These are phyloP conservation scores for Cicer judaicum DNA, from an alignment of 306 rosid genomes.

Conservation along the genomic window DNA sequence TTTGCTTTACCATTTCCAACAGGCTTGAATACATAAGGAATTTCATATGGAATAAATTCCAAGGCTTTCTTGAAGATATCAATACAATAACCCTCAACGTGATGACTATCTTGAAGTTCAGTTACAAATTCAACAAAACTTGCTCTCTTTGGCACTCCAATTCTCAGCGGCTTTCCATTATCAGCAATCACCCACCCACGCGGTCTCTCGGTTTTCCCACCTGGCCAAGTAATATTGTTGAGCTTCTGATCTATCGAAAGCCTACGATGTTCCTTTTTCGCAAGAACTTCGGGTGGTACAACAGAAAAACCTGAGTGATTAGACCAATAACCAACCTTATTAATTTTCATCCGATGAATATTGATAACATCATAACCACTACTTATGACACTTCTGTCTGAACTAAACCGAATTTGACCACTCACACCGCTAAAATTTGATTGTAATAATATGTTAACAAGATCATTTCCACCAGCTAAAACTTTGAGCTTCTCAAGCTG, in stretches of 20 bases:
- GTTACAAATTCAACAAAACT: constrained; percentile 90
- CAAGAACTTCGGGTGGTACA: constrained; percentile 61
- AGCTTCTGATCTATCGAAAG: constrained; percentile 65
- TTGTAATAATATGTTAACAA: constrained; percentile 56
- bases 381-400: constrained; percentile 58
- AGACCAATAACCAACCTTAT: constrained; percentile 79
- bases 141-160: constrained; percentile 87
- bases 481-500: constrained; percentile 71
- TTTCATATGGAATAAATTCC: constrained; percentile 70
- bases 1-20: constrained; percentile 77
- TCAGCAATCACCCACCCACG: constrained; percentile 95
- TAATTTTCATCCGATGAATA: constrained; percentile 56
- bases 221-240: constrained; percentile 80
- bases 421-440: constrained; percentile 78
- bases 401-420: constrained; percentile 66
- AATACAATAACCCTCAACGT: constrained; percentile 72
- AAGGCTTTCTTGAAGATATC: constrained; percentile 76
- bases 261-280: constrained; percentile 35
- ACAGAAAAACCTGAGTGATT: constrained; percentile 71
- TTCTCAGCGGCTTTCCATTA: constrained; percentile 71
- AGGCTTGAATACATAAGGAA: constrained; percentile 73
- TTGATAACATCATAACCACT: constrained; percentile 83
- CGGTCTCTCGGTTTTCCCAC: constrained; percentile 73
- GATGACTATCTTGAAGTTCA: constrained; percentile 49
- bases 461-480: constrained; percentile 69